Base-by-base conservation (phyloP, 192 early-diverging fungal genomes). In the Backusella australiensis region DNA sequence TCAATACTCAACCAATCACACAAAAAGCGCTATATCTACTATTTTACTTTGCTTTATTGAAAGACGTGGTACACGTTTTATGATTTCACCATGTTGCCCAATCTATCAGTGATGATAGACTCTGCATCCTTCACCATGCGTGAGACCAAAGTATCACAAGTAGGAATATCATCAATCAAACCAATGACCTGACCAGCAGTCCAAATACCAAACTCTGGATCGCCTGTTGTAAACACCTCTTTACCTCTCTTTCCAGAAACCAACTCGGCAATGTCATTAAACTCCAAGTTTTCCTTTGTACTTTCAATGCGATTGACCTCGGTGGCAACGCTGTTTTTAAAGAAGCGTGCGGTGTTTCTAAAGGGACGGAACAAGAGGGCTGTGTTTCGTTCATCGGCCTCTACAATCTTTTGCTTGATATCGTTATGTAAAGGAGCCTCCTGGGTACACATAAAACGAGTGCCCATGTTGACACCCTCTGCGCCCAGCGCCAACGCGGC, bases 391-490 rank as follows among this genome's bases (percentile, higher is more conserved):
- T 94, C 93, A 42, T 86, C 81, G 3, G 87, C 91, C 14, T 84
- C 79, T 12, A 93, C 93, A 78, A 95, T 93, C 34, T 77, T 80
- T 71, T 92, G 78, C 80, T 95, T 95, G 81, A 94, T 87, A 75
- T 89, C 86, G 34, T 89, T 71, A 81, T 94, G 92, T 59, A 93
- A 86, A 23, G 91, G 91, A 6, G 89, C 75, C 75, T 95, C 94
- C 59, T 85, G 78, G 0, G 92, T 93, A 82, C 90, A 91, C 90
- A 95, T 87, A 84, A 95, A 95, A n/a, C 94, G 90, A 11, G 94
- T 95, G 38, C 94, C 93, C 92, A 93, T 93, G 83, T 93, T 93
- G 79, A 94, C 81, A 67, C 92, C 92, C 73, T 84, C 83, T 56
- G 88, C 85, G 35, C 88, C 86, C 19, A 87, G 74, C 26, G 86